Evolutionary conservation across 257 asterid species (phyloP), one percentile per base, ranked within the genome.

Genomic region (Nicotiana obtusifolia): DNA sequence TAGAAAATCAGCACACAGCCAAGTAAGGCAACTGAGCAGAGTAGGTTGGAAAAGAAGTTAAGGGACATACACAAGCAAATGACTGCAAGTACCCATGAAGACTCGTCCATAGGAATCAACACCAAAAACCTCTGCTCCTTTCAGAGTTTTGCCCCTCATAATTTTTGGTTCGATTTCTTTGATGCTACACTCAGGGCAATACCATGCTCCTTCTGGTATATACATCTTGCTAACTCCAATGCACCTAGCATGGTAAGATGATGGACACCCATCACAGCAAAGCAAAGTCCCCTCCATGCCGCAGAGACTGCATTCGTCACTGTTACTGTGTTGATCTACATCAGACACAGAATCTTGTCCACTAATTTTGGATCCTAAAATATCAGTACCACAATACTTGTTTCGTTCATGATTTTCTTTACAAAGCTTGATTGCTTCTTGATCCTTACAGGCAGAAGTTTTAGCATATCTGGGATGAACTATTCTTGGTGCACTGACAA

Each of bases 261-360:
- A 90, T 1, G 97, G 98, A 83, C 98, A 94, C 59, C 98, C 97
- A 88, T 94, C 97, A 85, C 98, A 94, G 80, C 98, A 94, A 82
- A 94, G 89, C 86, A 94, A 84, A 33, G 86, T 82, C 61, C 98
- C 98, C 69, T 94, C 98, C 98, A 94, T 94, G 78, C 97, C 94
- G 83, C 98, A 92, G 81, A 94, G 93, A 80, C 91, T 91, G 79
- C 98, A 94, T 77, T 94, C 98, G 84, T 94, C 98, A 76, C 93
- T 92, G 87, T 94, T 92, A 35, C 86, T 89, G 83, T 94, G 93
- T 68, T 91, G 93, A 65, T 87, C 93, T 49, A 77, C 78, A 69
- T 80, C 86, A 35, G 88, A 82, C 81, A 83, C 76, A 83, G 76
- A 88, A 86, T 81, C 86, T 44, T 84, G 82, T 84, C 79, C 84